Percentiles rank a stretch among this genome's conserved stretches.
phyloP scores from a whole-genome alignment of 2,329 filamentous ascomycete species.

The Myriosclerotinia scirpicola region DNA sequence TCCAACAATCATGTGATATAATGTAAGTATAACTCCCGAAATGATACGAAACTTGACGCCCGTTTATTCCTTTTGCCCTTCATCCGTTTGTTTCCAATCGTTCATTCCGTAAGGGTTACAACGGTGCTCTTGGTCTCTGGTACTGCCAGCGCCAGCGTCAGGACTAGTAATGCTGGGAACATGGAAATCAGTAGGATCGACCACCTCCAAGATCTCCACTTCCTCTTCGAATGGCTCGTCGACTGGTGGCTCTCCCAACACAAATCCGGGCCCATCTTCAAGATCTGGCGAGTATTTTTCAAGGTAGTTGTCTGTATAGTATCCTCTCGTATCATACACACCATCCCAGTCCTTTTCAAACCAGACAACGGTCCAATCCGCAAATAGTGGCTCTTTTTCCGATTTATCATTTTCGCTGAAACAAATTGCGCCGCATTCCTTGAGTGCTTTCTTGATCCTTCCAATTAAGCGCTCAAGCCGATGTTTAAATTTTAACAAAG shows the following conservation, averaged over 20 bases:
- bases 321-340: not conserved
- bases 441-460: conserved; percentile 1
- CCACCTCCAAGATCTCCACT: not conserved
- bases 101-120: conserved; percentile 1
- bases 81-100: not conserved
- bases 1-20: conserved; percentile 1
- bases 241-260: not conserved
- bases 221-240: not conserved
- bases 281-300: not conserved
- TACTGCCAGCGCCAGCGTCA: not conserved
- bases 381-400: not conserved
- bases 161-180: not conserved
- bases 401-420: not conserved
- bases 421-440: not conserved
- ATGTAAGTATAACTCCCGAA: not conserved
- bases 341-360: conserved; percentile 14
- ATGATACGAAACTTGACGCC: not conserved
- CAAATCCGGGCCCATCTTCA: too few relatives aligned
- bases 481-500: not conserved
- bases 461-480: not conserved
- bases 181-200: not conserved
- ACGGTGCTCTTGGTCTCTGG: not conserved
- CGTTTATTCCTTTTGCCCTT: not conserved
- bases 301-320: not conserved
- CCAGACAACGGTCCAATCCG: conserved; percentile 14